A percentile compares a stretch with the other conserved stretches of the same genome.
Conservation (phyloP, 495 filamentous ascomycete genomes). For the Penicillium atrosanguineum region DNA sequence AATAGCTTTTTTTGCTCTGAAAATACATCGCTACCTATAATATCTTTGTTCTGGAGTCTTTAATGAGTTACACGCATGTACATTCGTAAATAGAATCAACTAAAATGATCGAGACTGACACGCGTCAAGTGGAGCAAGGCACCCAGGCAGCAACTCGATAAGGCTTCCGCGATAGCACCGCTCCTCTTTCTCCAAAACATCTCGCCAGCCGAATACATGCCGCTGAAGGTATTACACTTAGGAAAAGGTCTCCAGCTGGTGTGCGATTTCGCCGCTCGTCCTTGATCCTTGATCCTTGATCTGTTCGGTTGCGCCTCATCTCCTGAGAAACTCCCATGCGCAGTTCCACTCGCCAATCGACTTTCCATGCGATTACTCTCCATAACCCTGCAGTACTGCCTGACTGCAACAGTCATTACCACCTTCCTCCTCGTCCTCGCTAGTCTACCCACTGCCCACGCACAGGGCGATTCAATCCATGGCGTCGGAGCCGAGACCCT, state of each 20-base stretch:
- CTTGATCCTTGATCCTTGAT: slow-evolving; percentile 2
- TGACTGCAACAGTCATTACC: slow-evolving; percentile 61
- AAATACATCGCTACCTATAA: neutral
- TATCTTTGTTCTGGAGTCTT: neutral
- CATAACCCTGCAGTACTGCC: slow-evolving; percentile 64
- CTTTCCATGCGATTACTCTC: slow-evolving; percentile 57
- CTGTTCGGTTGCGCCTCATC: neutral
- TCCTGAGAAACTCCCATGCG: slow-evolving; percentile 10
- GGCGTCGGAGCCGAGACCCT: slow-evolving; percentile 46
- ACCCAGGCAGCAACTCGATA: slow-evolving; percentile 19
- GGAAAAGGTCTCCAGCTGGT: slow-evolving; percentile 15
- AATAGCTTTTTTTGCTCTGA: neutral
- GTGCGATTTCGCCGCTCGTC: slow-evolving; percentile 4
- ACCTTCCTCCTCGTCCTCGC: slow-evolving; percentile 53
- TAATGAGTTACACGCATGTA: neutral
- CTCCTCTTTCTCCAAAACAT: slow-evolving; percentile 2
- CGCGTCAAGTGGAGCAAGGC: slow-evolving; percentile 8
- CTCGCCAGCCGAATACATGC: slow-evolving; percentile 12
- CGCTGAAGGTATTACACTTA: slow-evolving; percentile 5
- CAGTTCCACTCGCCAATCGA: slow-evolving; percentile 6
- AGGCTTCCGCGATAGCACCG: slow-evolving; percentile 19
- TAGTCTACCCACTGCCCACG: slow-evolving; percentile 53
- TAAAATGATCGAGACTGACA: neutral
- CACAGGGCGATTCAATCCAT: slow-evolving; percentile 47
- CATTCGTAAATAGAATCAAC: neutral